A percentile compares a stretch with the other conserved stretches of the same genome.
These are phyloP conservation scores for Myxozyma melibiosi DNA, from an alignment of 805 yeast species.

Conservation along the genomic window DNA sequence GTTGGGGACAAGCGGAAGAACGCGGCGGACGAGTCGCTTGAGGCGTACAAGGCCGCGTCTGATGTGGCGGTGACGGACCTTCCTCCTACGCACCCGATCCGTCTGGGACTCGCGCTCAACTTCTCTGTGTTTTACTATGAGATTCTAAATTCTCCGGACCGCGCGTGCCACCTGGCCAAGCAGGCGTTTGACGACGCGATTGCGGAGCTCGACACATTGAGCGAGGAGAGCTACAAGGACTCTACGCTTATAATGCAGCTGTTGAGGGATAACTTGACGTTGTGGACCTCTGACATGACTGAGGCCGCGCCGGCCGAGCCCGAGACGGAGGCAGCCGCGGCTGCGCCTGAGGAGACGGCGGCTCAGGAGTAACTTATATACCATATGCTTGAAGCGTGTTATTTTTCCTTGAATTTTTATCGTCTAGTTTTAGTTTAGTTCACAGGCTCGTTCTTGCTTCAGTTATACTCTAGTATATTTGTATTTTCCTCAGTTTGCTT, in stretches of 20 bases:
- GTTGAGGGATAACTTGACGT: conserved; percentile 95
- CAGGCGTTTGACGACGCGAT: conserved; percentile 99
- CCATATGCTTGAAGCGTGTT: background rate
- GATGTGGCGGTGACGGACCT: conserved; percentile 96
- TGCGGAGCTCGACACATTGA: conserved; percentile 95
- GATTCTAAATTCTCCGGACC: conserved; percentile 96
- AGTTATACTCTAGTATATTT: background rate
- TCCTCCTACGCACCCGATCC: conserved; percentile 98
- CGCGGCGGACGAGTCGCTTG: conserved; percentile 89
- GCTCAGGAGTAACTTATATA: conserved; percentile 1
- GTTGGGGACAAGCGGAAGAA: conserved; percentile 86
- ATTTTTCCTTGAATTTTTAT: background rate
- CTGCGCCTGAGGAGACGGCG: conserved; percentile 31
- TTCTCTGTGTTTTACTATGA: conserved; percentile 98
- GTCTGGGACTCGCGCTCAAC: conserved; percentile 96
- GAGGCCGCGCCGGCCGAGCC: conserved; percentile 61
- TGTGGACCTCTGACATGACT: conserved; percentile 95
- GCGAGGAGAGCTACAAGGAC: conserved; percentile 98
- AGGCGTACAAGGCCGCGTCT: conserved; percentile 92
- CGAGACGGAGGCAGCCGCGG: conserved; percentile 39
- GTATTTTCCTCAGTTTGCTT: background rate
- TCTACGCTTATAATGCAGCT: conserved; percentile 98
- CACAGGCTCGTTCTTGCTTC: background rate
- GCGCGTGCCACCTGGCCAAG: conserved; percentile 98
- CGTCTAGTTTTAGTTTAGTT: background rate